Percentiles rank a stretch among this genome's conserved stretches.
These are phyloP conservation scores for Phytophthora pistaciae DNA, from an alignment of 352 stramenopile species.

Conservation along the genomic window DNA sequence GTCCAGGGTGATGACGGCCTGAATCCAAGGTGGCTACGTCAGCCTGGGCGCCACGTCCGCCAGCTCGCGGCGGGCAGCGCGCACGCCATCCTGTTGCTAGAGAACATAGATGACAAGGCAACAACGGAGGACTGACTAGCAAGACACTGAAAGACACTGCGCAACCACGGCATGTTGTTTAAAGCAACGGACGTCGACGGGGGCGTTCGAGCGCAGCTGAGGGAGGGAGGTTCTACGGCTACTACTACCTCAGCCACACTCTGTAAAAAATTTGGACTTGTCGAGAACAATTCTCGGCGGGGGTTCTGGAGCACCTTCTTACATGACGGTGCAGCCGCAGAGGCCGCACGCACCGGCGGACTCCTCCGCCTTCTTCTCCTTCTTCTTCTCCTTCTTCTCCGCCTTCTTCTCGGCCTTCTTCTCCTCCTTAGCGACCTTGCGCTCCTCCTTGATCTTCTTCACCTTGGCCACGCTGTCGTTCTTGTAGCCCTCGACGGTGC, in stretches of 20 bases:
- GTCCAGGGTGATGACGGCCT: slow-evolving; percentile 3
- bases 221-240: slow-evolving; percentile 21
- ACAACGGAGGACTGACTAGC: background rate
- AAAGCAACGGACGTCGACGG: slow-evolving; percentile 36
- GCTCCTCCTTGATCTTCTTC: slow-evolving; percentile 60
- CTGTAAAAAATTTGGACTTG: slow-evolving; percentile 20
- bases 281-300: background rate
- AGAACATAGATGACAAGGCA: background rate
- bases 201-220: slow-evolving; percentile 20
- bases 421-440: slow-evolving; percentile 61
- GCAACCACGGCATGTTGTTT: slow-evolving; percentile 41
- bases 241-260: slow-evolving; percentile 25
- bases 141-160: slow-evolving; percentile 13
- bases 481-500: slow-evolving; percentile 72
- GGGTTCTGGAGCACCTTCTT: slow-evolving; percentile 19
- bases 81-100: slow-evolving; percentile 42
- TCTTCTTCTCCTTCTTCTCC: slow-evolving; percentile 24
- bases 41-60: slow-evolving; percentile 7
- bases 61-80: slow-evolving; percentile 34
- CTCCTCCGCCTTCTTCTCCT: slow-evolving; percentile 50
- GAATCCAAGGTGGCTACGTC: slow-evolving; percentile 20
- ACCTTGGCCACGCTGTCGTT: slow-evolving; percentile 74
- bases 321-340: slow-evolving; percentile 72
- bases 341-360: slow-evolving; percentile 61
- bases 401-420: slow-evolving; percentile 51